These are phyloP conservation scores for Heterobasidion annosum DNA, from an alignment of 1,284 basidiomycete species.

Conservation along the genomic window DNA sequence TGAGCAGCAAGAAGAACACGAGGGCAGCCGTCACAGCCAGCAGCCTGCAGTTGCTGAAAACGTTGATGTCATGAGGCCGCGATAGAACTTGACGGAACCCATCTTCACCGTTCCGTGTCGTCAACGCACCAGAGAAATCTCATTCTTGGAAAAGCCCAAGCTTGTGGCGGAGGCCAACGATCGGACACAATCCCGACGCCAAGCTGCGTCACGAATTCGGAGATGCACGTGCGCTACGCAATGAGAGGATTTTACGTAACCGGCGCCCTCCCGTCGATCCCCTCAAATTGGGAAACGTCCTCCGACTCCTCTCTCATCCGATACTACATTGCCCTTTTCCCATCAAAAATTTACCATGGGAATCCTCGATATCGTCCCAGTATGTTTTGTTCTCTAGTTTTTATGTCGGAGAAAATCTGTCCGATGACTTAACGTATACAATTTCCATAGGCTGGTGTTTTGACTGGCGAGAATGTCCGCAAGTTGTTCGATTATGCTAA, in stretches of 20 bases:
- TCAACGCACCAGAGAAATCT: no score
- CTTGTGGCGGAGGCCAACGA: no score
- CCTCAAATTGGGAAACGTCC: neutral
- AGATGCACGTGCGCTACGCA: neutral
- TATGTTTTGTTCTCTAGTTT: slow-evolving; percentile 23
- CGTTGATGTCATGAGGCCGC: no score
- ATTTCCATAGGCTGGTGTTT: slow-evolving; percentile 62
- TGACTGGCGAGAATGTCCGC: slow-evolving; percentile 82
- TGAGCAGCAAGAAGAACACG: no score
- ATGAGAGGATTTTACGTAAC: neutral
- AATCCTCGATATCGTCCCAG: slow-evolving; percentile 64
- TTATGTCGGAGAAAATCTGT: neutral
- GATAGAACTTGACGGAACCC: no score
- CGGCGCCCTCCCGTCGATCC: neutral
- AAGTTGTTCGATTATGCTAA: slow-evolving; percentile 87
- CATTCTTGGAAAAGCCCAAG: no score
- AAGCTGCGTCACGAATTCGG: neutral
- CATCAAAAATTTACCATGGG: slow-evolving; percentile 34
- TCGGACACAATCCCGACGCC: no score
- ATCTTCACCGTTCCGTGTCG: no score
- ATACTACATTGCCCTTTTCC: neutral
- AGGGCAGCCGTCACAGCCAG: no score
- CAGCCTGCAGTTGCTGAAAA: no score
- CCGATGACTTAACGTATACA: neutral
- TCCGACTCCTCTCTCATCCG: neutral